Evolutionary conservation across 768 basidiomycete species (phyloP).

Genomic region (Russula compacta): DNA sequence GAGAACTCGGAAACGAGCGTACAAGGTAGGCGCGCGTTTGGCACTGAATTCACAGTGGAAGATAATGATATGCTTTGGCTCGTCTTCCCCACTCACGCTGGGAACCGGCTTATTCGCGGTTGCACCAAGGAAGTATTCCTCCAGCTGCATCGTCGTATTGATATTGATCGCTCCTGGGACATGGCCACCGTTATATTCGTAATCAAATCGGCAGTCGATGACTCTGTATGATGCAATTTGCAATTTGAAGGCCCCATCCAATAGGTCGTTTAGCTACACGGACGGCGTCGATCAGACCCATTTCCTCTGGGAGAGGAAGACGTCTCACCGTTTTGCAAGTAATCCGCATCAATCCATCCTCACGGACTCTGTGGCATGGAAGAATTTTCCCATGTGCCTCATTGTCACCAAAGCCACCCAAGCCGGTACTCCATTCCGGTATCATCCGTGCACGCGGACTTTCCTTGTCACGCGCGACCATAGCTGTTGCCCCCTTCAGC

Average conservation of each 20-base stretch:
- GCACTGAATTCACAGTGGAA: conserved; percentile 99
- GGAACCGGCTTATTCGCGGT: conserved; percentile 49
- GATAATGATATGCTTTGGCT: conserved; percentile 75
- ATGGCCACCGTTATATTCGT: conserved; percentile 92
- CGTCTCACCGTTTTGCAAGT: conserved; percentile 60
- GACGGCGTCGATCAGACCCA: conserved; percentile 10
- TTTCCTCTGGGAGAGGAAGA: conserved; percentile 18
- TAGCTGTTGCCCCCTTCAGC: conserved; percentile 51
- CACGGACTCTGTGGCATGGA: conserved; percentile 87
- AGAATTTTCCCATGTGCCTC: conserved; percentile 89
- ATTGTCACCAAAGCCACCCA: conserved; percentile 87
- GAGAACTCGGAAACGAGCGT: conserved; percentile 26
- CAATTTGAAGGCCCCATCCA: conserved; percentile 64
- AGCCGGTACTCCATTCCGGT: conserved; percentile 40
- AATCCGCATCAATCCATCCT: conserved; percentile 94
- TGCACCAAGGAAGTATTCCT: conserved; percentile 66
- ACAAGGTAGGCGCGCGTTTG: conserved; percentile 96
- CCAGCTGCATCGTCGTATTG: conserved; percentile 69
- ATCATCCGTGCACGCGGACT: conserved; percentile 21
- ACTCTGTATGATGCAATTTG: conserved; percentile 64
- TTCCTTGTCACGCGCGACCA: conserved; percentile 17
- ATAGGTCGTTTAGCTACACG: conserved; percentile 60
- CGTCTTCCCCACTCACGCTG: conserved; percentile 63
- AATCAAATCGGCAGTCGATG: conserved; percentile 96
- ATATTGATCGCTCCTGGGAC: conserved; percentile 88